Percentiles rank a stretch among this genome's conserved stretches.
Conservation (phyloP, 257 asterid genomes). For the Solanum chmielewskii region DNA sequence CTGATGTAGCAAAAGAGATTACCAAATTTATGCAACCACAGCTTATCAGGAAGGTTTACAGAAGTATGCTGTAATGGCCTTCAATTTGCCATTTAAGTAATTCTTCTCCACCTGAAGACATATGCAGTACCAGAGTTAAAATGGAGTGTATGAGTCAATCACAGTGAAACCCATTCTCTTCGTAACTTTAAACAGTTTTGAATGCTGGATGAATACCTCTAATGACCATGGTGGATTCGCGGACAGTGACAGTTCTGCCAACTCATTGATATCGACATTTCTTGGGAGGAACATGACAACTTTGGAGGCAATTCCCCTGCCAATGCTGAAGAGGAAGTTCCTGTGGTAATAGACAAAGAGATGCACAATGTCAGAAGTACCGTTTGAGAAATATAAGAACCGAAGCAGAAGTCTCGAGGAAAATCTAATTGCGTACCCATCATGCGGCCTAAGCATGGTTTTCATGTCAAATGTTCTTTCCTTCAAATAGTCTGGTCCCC, state of each 20-base stretch:
- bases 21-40: not conserved
- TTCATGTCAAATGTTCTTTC: slow-evolving; percentile 55
- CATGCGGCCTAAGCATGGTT: slow-evolving; percentile 75
- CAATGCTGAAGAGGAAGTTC: slow-evolving; percentile 43
- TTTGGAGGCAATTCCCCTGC: slow-evolving; percentile 49
- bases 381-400: not conserved
- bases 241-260: slow-evolving; percentile 62
- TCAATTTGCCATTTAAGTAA: slow-evolving; percentile 61
- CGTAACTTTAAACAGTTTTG: not conserved
- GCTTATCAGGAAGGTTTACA: not conserved
- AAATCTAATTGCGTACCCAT: slow-evolving; percentile 44
- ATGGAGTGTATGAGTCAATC: not conserved
- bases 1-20: not conserved
- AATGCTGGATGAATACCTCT: slow-evolving; percentile 39
- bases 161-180: not conserved
- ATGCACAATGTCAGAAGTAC: not conserved
- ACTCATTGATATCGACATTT: slow-evolving; percentile 63
- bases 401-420: not conserved
- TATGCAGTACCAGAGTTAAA: not conserved
- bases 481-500: slow-evolving; percentile 85
- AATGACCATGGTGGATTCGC: slow-evolving; percentile 77
- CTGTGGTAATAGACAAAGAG: slow-evolving; percentile 19
- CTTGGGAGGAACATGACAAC: slow-evolving; percentile 89
- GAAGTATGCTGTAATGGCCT: slow-evolving; percentile 62
- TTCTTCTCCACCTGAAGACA: slow-evolving; percentile 74